These are phyloP conservation scores for Pestalotiopsis sp. DNA, from an alignment of 2,329 filamentous ascomycete species.

Conservation along the genomic window DNA sequence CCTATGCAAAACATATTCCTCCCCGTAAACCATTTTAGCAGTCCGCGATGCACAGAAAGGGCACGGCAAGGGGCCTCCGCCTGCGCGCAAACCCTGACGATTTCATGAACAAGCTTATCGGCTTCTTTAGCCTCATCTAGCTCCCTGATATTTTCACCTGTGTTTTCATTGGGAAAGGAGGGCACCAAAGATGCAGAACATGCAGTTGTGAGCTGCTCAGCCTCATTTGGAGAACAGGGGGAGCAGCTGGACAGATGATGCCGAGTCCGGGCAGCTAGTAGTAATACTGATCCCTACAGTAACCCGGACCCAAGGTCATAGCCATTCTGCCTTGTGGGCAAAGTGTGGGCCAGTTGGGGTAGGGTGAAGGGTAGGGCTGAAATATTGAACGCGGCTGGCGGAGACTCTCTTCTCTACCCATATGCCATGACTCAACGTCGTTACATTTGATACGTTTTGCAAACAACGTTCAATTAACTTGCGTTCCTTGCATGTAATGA, in stretches of 20 bases:
- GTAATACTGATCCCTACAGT: not conserved
- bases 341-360: not conserved
- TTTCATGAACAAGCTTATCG: not conserved
- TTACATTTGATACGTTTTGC: not conserved
- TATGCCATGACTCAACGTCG: not conserved
- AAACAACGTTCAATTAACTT: not conserved
- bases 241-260: not conserved
- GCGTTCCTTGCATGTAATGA: not conserved
- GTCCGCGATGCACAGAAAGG: not conserved
- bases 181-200: not conserved
- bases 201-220: not conserved
- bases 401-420: not conserved
- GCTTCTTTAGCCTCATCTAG: not conserved
- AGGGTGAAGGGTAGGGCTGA: not conserved
- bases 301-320: not conserved
- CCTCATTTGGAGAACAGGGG: not conserved
- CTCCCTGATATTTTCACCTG: not conserved
- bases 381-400: not conserved
- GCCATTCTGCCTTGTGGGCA: not conserved
- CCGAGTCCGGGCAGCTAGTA: not conserved
- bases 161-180: not conserved
- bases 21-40: not conserved
- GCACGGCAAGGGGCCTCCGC: not conserved
- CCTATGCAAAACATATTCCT: not conserved
- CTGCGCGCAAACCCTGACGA: not conserved